phyloP scores from a whole-genome alignment of 345 rosid species.

The Tarenaya hassleriana region DNA sequence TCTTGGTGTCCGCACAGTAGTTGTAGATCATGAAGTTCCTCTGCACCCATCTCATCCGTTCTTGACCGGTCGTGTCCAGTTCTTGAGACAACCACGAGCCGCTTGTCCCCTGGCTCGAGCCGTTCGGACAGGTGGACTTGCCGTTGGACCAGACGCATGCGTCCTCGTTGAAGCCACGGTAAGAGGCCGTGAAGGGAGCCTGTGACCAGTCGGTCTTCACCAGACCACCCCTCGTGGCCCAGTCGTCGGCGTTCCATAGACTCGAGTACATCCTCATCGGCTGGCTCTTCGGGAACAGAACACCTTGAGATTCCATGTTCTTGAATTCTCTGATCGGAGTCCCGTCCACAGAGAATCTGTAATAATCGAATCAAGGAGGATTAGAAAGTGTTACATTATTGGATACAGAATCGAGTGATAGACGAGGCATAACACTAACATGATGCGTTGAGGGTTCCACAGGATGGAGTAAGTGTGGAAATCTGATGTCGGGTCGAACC shows the following conservation, averaged over 20 bases:
- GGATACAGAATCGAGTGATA: background rate
- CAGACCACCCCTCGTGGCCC: constrained; percentile 61
- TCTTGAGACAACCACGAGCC: constrained; percentile 33
- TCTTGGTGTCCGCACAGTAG: constrained; percentile 43
- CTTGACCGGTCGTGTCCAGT: constrained; percentile 40
- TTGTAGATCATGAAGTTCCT: constrained; percentile 48
- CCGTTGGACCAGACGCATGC: constrained; percentile 49
- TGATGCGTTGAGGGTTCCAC: constrained; percentile 55
- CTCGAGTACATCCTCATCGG: constrained; percentile 62
- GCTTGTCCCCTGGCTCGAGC: constrained; percentile 10
- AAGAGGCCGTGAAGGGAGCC: constrained; percentile 59
- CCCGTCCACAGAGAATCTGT: constrained; percentile 47
- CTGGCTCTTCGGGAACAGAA: constrained; percentile 42
- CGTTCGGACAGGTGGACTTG: constrained; percentile 25
- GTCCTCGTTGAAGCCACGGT: constrained; percentile 37
- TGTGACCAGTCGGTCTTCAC: constrained; percentile 55
- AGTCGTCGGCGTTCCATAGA: constrained; percentile 56
- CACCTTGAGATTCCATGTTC: constrained; percentile 43
- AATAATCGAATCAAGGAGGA: background rate
- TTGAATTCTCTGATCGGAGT: constrained; percentile 60
- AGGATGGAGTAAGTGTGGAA: constrained; percentile 56
- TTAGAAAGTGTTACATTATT: background rate
- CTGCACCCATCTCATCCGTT: constrained; percentile 55
- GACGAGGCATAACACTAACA: constrained; percentile 14
- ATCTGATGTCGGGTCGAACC: constrained; percentile 56